Percentiles rank a stretch among this genome's conserved stretches.
phyloP scores from a whole-genome alignment of 2,329 filamentous ascomycete genomes.

The Lasiodiplodia citricola region DNA sequence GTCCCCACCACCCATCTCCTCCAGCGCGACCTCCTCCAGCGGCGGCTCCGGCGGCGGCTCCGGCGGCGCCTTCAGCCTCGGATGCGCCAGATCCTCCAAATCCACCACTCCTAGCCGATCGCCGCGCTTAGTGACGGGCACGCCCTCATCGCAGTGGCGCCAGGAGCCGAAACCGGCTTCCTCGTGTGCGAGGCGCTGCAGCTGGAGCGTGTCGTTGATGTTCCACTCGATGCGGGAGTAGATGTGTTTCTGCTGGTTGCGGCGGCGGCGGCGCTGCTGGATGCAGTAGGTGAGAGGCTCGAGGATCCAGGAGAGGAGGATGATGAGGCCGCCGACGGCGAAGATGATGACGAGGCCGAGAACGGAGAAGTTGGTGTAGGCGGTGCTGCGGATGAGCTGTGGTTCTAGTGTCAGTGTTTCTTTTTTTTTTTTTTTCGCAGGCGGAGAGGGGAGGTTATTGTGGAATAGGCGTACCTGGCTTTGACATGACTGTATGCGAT shows the following conservation, averaged over 20 bases:
- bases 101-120: neutral
- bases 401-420: neutral
- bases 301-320: constrained; percentile 28
- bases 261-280: constrained; percentile 14
- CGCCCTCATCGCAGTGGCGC: neutral
- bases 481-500: neutral
- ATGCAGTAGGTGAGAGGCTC: constrained; percentile 1
- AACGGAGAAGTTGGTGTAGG: constrained; percentile 32
- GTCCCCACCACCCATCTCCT: too few relatives aligned
- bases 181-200: constrained; percentile 24
- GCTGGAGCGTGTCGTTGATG: constrained; percentile 26
- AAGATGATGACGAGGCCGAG: constrained; percentile 34
- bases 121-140: neutral
- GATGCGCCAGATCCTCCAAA: neutral
- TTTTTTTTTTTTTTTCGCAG: neutral
- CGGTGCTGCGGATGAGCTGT: constrained; percentile 29
- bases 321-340: constrained; percentile 31
- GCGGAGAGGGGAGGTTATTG: neutral
- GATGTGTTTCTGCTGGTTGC: neutral
- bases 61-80: neutral
- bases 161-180: constrained; percentile 25
- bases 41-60: too few relatives aligned
- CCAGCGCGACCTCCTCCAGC: too few relatives aligned
- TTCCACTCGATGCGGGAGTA: constrained; percentile 29
- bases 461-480: neutral